Base-by-base conservation (phyloP, 228 moss, liverwort and hornwort genomes). In the Sphagnum fallax region DNA sequence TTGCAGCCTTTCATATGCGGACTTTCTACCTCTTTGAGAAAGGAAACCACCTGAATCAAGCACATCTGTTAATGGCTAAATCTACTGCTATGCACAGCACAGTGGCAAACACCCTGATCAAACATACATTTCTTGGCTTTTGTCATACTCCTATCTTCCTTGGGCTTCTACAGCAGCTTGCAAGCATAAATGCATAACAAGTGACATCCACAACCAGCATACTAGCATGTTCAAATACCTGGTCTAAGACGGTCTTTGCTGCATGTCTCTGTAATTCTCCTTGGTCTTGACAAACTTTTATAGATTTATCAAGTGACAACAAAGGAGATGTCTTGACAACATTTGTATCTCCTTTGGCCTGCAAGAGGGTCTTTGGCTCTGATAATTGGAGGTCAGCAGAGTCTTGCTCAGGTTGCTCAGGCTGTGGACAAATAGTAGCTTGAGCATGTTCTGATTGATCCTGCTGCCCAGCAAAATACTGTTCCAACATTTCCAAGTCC, bases 401-500 rank as follows among this genome's bases (percentile, higher is more conserved):
- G 18, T 60, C 63, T 77, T 71, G 70, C 60, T 81, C 81, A 51
- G 71, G 70, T 15, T 75, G 73, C 75, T 73, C 82, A 60, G 55
- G 12, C 55, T 55, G 55, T 12, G 8, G 55, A 12, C 55, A 8
- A 55, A 50, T 71, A 49, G 66, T 63, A 75, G 65, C 72, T 71
- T 62, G 71, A 47, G 11, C 57, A 55, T 32, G 60, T 69, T 75
- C 79, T 8, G 61, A 47, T 14, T 10, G 11, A 47, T 63, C 79
- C 5, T 53, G 75, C 65, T 79, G 79, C 53, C 79, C 75, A 47
- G 85, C 85, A 49, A 75, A 73, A 64, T 71, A 87, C 53, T 71
- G 81, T 72, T 87, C 84, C 65, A 83, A 79, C 77, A 87, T 87
- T 79, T 84, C 84, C 66, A 87, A 73, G 75, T 87, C 87, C 63